Evolutionary conservation across 2,329 filamentous ascomycete genomes (phyloP).

Genomic region (Aureobasidium sp.): DNA sequence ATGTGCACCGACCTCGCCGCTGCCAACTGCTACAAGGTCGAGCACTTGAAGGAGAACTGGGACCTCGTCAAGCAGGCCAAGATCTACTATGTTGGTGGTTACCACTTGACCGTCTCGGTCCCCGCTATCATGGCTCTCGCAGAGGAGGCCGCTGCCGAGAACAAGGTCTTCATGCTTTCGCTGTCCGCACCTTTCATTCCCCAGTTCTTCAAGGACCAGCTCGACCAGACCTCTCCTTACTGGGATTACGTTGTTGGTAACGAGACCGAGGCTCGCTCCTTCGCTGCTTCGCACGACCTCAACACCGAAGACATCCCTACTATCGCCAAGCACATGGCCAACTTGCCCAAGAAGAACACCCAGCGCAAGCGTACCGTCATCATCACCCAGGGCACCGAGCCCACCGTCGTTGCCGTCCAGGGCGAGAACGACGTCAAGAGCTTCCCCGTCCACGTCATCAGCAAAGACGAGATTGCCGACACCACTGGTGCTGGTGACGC

Average conservation of each 20-base stretch:
- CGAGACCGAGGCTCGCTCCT: slow-evolving; percentile 87
- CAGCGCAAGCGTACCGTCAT: slow-evolving; percentile 79
- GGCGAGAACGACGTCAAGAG: slow-evolving; percentile 57
- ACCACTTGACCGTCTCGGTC: slow-evolving; percentile 94
- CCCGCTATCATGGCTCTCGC: slow-evolving; percentile 83
- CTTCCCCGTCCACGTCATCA: slow-evolving; percentile 75
- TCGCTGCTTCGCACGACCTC: slow-evolving; percentile 73
- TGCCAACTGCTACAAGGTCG: slow-evolving; percentile 93
- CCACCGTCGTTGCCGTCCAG: slow-evolving; percentile 72
- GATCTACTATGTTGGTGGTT: slow-evolving; percentile 89
- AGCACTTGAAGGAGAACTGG: slow-evolving; percentile 95
- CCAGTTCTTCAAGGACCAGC: slow-evolving; percentile 94
- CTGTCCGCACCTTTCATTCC: slow-evolving; percentile 93
- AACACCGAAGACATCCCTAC: slow-evolving; percentile 69
- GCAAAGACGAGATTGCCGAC: slow-evolving; percentile 75
- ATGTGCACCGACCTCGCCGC: slow-evolving; percentile 93
- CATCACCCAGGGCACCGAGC: slow-evolving; percentile 89
- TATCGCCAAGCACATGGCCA: slow-evolving; percentile 79
- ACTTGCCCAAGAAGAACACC: slow-evolving; percentile 85
- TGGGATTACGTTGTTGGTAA: slow-evolving; percentile 97
- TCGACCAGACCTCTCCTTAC: slow-evolving; percentile 81
- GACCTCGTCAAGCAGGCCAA: slow-evolving; percentile 80
- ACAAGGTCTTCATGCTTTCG: slow-evolving; percentile 90
- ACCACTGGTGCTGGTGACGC: slow-evolving; percentile 95
- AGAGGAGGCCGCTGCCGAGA: slow-evolving; percentile 77